Evolutionary conservation across 805 yeast genomes (phyloP).

Genomic region (Blastobotrys chiropterorum): DNA sequence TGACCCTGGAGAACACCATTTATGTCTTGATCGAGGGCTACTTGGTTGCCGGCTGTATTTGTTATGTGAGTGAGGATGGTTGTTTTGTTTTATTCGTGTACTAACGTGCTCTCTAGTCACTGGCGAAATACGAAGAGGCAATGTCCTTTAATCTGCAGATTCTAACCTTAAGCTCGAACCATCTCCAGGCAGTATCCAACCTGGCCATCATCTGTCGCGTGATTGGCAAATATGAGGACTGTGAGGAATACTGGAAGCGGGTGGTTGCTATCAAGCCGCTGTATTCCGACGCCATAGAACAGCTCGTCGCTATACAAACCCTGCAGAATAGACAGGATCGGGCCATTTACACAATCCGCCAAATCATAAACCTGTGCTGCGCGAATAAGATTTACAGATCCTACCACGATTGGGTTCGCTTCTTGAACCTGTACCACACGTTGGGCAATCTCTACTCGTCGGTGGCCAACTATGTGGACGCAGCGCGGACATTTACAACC

Average conservation of each 20-base stretch:
- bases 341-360: constrained; percentile 7
- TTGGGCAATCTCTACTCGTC: constrained; percentile 22
- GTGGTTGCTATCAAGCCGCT: constrained; percentile 19
- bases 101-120: constrained; percentile 12
- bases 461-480: constrained; percentile 15
- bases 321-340: constrained; percentile 14
- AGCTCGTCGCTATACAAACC: constrained; percentile 18
- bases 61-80: constrained; percentile 16
- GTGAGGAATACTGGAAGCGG: constrained; percentile 22
- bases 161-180: constrained; percentile 9
- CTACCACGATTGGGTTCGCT: constrained; percentile 1
- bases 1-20: not conserved
- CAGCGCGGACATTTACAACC: constrained; percentile 22
- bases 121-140: constrained; percentile 3
- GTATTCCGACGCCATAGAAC: constrained; percentile 28
- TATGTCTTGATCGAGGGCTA: constrained; percentile 12
- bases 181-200: constrained; percentile 24
- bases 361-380: constrained; percentile 1
- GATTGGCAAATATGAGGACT: constrained; percentile 15
- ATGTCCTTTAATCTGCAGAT: constrained; percentile 3
- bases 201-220: constrained; percentile 21
- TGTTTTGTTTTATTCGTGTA: not conserved
- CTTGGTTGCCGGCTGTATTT: constrained; percentile 25
- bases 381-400: not conserved
- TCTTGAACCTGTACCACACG: constrained; percentile 13